phyloP scores from a whole-genome alignment of 2,329 filamentous ascomycete species.

The Neofusicoccum sp. region DNA sequence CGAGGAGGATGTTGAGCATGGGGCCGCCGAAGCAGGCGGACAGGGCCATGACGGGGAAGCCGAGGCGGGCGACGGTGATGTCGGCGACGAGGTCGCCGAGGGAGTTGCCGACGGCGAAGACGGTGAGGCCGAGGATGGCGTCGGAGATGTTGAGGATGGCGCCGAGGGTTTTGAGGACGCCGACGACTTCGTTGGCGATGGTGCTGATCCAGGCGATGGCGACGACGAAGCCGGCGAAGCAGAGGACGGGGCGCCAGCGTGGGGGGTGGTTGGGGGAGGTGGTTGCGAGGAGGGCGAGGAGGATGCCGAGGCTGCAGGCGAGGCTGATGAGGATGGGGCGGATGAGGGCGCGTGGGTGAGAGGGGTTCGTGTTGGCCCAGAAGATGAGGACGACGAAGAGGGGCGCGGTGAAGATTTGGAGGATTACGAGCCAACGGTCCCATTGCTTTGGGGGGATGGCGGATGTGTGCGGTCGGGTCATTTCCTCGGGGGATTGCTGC shows the following conservation, averaged over 20 bases:
- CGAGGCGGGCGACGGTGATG: constrained; percentile 87
- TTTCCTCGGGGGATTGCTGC: constrained; percentile 36
- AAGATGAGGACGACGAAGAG: constrained; percentile 75
- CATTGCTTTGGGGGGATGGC: constrained; percentile 55
- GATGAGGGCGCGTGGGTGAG: constrained; percentile 61
- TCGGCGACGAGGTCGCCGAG: constrained; percentile 92
- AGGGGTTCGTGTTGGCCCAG: constrained; percentile 66
- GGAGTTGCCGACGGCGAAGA: constrained; percentile 95
- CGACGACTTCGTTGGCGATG: constrained; percentile 92
- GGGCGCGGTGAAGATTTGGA: constrained; percentile 85
- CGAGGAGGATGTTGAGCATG: constrained; percentile 94
- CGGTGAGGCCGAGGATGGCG: constrained; percentile 87
- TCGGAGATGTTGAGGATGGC: constrained; percentile 92
- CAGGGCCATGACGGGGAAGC: constrained; percentile 93
- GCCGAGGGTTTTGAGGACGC: constrained; percentile 87
- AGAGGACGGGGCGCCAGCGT: constrained; percentile 73
- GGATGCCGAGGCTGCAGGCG: constrained; percentile 60
- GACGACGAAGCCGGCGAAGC: constrained; percentile 86
- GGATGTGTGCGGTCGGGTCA: constrained; percentile 23
- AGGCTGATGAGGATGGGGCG: constrained; percentile 45
- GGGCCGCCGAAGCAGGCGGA: constrained; percentile 97
- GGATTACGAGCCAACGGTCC: constrained; percentile 85
- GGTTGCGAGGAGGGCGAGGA: constrained; percentile 65
- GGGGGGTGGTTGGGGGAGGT: constrained; percentile 68
- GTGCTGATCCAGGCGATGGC: constrained; percentile 95